Evolutionary conservation across 805 yeast species (phyloP).

Genomic region (Metahyphopichia silvanorum): DNA sequence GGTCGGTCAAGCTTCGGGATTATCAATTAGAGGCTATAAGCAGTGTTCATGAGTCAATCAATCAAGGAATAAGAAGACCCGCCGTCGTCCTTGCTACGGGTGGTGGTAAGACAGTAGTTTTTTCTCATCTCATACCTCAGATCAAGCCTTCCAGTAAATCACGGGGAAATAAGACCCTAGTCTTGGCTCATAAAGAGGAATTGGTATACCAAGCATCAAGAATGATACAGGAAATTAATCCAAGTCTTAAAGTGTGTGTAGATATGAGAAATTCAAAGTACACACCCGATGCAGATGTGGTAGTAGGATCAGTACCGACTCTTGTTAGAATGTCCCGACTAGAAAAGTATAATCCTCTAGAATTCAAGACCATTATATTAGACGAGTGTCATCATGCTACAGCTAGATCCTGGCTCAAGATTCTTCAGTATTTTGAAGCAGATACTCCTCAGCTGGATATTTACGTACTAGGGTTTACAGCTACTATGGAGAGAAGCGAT

Average conservation of each 20-base stretch:
- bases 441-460: constrained; percentile 36
- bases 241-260: constrained; percentile 51
- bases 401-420: constrained; percentile 59
- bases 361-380: constrained; percentile 70
- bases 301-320: constrained; percentile 77
- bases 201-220: constrained; percentile 66
- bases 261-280: constrained; percentile 65
- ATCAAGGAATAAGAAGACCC: constrained; percentile 48
- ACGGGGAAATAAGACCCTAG: constrained; percentile 42
- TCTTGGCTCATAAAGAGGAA: constrained; percentile 81
- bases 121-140: constrained; percentile 52
- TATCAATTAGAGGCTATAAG: constrained; percentile 75
- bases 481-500: constrained; percentile 82
- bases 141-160: constrained; percentile 26
- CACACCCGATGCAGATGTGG: constrained; percentile 50
- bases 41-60: constrained; percentile 48
- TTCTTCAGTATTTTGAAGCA: constrained; percentile 60
- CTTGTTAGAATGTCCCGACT: constrained; percentile 47
- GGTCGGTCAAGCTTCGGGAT: constrained; percentile 24
- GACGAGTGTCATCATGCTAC: constrained; percentile 95
- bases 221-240: constrained; percentile 46
- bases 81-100: constrained; percentile 92
- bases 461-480: constrained; percentile 80
- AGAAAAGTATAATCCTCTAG: constrained; percentile 48
- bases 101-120: constrained; percentile 88